These are phyloP conservation scores for Clonostachys chloroleuca DNA, from an alignment of 2,329 filamentous ascomycete genomes.

Conservation along the genomic window DNA sequence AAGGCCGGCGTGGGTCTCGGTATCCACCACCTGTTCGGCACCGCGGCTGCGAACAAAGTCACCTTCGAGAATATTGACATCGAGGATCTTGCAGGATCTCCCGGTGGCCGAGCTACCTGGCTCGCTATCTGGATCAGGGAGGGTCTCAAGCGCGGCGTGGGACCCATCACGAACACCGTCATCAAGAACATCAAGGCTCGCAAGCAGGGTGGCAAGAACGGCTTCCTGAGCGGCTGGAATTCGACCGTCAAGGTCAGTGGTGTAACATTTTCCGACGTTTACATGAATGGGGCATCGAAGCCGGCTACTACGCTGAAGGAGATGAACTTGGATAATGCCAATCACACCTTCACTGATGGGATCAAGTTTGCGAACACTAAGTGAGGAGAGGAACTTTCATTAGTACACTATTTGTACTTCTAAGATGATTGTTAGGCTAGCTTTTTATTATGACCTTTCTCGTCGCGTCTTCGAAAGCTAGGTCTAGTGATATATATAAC, in stretches of 20 bases:
- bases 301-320: neutral
- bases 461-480: no score
- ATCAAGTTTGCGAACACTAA: no score
- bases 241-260: neutral
- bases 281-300: neutral
- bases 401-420: no score
- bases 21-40: slow-evolving; percentile 1
- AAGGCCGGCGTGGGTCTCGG: neutral
- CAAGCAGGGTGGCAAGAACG: neutral
- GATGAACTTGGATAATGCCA: slow-evolving; percentile 1
- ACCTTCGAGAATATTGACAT: slow-evolving; percentile 1
- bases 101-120: slow-evolving; percentile 1
- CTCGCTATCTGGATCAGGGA: neutral
- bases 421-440: no score
- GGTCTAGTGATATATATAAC: no score
- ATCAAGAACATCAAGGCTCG: slow-evolving; percentile 1
- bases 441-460: no score
- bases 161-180: neutral
- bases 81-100: neutral
- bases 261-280: slow-evolving; percentile 1
- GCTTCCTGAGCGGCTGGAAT: neutral
- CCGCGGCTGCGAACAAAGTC: neutral
- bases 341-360: neutral
- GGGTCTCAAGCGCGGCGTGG: neutral
- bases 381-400: no score